Evolutionary conservation across 768 basidiomycete genomes (phyloP).

Genomic region (Phylloporus arenicola): DNA sequence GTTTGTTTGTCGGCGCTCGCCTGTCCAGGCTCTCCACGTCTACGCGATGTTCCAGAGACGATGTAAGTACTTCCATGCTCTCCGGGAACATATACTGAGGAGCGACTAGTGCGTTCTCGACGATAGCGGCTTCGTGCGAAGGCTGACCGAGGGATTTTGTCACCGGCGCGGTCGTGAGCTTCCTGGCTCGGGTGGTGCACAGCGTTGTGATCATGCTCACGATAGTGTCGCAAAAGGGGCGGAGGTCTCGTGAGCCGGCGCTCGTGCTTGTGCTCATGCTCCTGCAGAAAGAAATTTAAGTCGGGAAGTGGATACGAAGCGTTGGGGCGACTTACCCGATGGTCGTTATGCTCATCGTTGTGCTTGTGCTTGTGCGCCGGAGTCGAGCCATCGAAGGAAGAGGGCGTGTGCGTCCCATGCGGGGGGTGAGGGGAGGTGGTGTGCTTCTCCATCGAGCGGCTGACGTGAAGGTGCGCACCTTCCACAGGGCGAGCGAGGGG

Average conservation of each 20-base stretch:
- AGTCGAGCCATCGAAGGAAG: not conserved
- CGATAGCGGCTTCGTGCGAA: conserved; percentile 20
- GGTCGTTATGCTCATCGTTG: not conserved
- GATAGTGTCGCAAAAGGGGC: conserved; percentile 14
- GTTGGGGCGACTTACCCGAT: conserved; percentile 4
- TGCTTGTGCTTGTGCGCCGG: not conserved
- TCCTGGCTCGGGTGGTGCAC: not conserved
- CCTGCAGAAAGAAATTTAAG: not conserved
- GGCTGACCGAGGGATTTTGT: conserved; percentile 13
- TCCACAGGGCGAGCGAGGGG: conserved; percentile 34
- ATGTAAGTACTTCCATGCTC: conserved; percentile 25
- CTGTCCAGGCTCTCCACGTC: not conserved
- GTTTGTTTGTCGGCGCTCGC: not conserved
- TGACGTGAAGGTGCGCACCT: conserved; percentile 35
- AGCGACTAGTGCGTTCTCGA: conserved; percentile 13
- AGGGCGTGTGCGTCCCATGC: not conserved
- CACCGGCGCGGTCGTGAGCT: not conserved
- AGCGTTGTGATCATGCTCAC: not conserved
- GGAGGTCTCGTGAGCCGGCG: conserved; percentile 6
- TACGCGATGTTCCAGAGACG: conserved; percentile 13
- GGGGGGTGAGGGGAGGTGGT: not conserved
- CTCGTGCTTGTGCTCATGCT: not conserved
- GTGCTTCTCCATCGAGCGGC: conserved; percentile 10
- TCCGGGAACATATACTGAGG: conserved; percentile 21
- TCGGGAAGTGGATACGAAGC: not conserved